A percentile compares a stretch with the other conserved stretches of the same genome.
phyloP scores from a whole-genome alignment of 495 filamentous ascomycete genomes.

The Podospora sp. region DNA sequence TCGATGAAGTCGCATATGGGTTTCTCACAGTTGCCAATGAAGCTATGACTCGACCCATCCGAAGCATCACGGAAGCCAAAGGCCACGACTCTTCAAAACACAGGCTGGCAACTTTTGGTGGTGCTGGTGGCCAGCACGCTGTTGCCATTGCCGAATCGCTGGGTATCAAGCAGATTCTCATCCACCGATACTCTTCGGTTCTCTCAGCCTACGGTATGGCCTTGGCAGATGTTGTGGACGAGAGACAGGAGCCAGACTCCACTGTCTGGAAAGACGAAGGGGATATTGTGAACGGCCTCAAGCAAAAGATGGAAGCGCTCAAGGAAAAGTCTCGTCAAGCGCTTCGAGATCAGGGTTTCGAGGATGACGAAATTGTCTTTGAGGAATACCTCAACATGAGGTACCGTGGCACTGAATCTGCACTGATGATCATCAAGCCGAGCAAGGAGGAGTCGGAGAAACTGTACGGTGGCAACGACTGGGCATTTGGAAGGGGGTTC shows the following conservation, averaged over 20 bases:
- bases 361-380: constrained; percentile 70
- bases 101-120: constrained; percentile 87
- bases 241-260: constrained; percentile 87
- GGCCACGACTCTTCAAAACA: constrained; percentile 92
- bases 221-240: constrained; percentile 91
- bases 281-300: constrained; percentile 54
- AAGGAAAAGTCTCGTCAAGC: constrained; percentile 67
- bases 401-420: constrained; percentile 85
- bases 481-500: constrained; percentile 83
- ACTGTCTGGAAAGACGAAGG: constrained; percentile 69
- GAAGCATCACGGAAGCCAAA: constrained; percentile 89
- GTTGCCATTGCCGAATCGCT: constrained; percentile 91
- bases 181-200: constrained; percentile 92
- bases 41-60: constrained; percentile 91
- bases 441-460: constrained; percentile 56
- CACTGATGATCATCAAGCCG: constrained; percentile 78
- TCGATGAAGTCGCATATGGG: constrained; percentile 88
- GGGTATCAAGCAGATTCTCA: constrained; percentile 82
- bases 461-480: constrained; percentile 56
- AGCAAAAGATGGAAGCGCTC: constrained; percentile 61
- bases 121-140: constrained; percentile 94
- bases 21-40: constrained; percentile 95
- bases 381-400: constrained; percentile 90
- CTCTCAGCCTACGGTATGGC: constrained; percentile 97
- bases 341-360: constrained; percentile 74